Percentiles rank a stretch among this genome's conserved stretches.
phyloP scores from a whole-genome alignment of 106 monocot species.

The Dendrobium officinale region DNA sequence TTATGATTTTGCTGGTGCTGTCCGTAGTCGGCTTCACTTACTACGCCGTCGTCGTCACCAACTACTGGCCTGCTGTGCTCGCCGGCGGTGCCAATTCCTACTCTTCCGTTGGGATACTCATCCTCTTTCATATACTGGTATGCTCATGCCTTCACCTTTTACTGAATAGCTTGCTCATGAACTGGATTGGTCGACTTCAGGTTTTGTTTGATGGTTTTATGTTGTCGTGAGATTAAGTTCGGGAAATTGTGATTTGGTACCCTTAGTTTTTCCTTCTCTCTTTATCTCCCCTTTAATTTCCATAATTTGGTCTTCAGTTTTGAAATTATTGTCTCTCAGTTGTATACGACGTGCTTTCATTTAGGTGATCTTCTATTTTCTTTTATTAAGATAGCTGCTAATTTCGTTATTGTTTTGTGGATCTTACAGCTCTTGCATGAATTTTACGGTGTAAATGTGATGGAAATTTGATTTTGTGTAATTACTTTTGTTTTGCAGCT shows the following conservation, averaged over 20 bases:
- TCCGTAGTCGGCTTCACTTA: constrained; percentile 38
- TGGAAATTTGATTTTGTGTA: background rate
- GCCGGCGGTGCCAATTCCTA: constrained; percentile 14
- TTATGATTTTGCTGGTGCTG: constrained; percentile 78
- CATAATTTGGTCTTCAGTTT: too few species aligned
- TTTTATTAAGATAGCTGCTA: too few species aligned
- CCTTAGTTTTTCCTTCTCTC: too few species aligned
- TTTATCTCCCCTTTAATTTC: too few species aligned
- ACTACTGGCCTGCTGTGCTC: constrained; percentile 18
- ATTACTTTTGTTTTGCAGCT: constrained; percentile 20
- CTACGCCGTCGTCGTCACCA: constrained; percentile 45
- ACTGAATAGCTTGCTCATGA: background rate
- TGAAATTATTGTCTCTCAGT: too few species aligned
- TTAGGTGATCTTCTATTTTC: too few species aligned
- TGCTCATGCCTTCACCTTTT: background rate
- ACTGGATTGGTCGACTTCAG: too few species aligned
- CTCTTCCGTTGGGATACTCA: constrained; percentile 20
- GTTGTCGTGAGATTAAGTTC: background rate
- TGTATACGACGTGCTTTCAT: too few species aligned
- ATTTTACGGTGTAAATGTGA: background rate
- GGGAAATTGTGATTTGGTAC: too few species aligned
- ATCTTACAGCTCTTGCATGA: too few species aligned
- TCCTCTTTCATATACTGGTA: constrained; percentile 44
- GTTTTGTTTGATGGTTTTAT: background rate
- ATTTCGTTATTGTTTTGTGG: too few species aligned